These are phyloP conservation scores for Saraca asoca DNA, from an alignment of 331 rosid genomes.

Conservation along the genomic window DNA sequence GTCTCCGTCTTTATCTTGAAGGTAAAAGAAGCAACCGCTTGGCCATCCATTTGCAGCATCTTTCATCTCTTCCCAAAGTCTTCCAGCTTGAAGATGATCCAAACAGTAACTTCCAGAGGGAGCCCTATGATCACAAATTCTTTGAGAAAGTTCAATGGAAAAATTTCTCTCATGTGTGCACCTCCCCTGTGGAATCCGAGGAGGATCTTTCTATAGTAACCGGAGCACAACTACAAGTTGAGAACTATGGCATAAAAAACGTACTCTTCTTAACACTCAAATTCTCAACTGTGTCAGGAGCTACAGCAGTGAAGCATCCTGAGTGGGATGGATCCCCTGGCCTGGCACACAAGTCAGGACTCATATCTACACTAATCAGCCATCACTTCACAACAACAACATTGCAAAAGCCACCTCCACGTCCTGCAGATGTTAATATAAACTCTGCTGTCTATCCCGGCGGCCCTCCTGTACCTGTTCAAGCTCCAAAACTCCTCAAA, in stretches of 20 bases:
- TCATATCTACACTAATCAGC: slow-evolving; percentile 88
- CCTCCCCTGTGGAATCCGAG: slow-evolving; percentile 87
- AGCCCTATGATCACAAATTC: slow-evolving; percentile 62
- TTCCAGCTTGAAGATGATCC: slow-evolving; percentile 87
- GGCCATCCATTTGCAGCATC: slow-evolving; percentile 94
- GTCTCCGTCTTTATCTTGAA: slow-evolving; percentile 90
- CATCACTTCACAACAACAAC: slow-evolving; percentile 81
- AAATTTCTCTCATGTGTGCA: slow-evolving; percentile 95
- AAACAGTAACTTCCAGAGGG: slow-evolving; percentile 53
- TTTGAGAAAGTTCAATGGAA: slow-evolving; percentile 96
- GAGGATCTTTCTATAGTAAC: slow-evolving; percentile 86
- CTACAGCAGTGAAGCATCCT: slow-evolving; percentile 59
- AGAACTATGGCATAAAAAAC: slow-evolving; percentile 79
- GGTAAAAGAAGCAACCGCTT: slow-evolving; percentile 89
- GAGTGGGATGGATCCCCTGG: slow-evolving; percentile 98
- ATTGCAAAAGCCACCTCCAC: slow-evolving; percentile 79
- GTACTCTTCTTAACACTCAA: slow-evolving; percentile 75
- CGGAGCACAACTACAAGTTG: slow-evolving; percentile 89
- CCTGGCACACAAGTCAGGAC: slow-evolving; percentile 82
- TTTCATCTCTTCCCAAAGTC: slow-evolving; percentile 82
- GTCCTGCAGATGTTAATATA: slow-evolving; percentile 90
- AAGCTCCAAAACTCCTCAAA: slow-evolving; percentile 82
- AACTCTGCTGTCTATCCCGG: slow-evolving; percentile 94
- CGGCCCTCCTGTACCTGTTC: slow-evolving; percentile 94
- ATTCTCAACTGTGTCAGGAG: slow-evolving; percentile 73